These are phyloP conservation scores for Raffaelea ambrosiae DNA, from an alignment of 2,329 filamentous ascomycete species.

Conservation along the genomic window DNA sequence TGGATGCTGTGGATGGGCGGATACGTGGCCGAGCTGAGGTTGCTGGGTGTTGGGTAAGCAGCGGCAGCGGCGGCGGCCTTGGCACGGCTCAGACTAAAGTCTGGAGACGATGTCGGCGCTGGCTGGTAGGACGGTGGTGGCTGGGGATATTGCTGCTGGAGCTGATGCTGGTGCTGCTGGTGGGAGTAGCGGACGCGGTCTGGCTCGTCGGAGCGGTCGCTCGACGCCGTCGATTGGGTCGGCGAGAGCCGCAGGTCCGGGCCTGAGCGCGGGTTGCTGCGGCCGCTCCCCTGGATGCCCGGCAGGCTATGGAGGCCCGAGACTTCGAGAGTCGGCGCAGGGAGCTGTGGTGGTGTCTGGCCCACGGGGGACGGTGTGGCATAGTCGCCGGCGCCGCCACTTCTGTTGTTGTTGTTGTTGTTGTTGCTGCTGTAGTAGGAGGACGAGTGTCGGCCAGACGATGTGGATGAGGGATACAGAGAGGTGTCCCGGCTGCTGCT, in stretches of 20 bases:
- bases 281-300: too few relatives aligned
- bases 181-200: conserved; percentile 4
- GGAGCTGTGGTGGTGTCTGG: conserved; percentile 20
- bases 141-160: neutral
- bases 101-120: conserved; percentile 5
- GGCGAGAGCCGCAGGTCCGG: conserved; percentile 19
- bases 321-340: too few relatives aligned
- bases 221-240: conserved; percentile 17
- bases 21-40: neutral
- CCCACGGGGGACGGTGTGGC: conserved; percentile 22
- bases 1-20: too few relatives aligned
- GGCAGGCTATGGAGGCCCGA: too few relatives aligned
- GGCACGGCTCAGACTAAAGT: neutral
- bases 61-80: neutral
- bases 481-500: conserved; percentile 1
- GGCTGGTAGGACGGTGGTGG: conserved; percentile 2
- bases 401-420: too few relatives aligned
- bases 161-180: neutral
- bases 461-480: neutral
- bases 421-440: conserved; percentile 16
- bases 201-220: conserved; percentile 19
- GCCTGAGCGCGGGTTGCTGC: too few relatives aligned
- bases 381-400: conserved; percentile 16
- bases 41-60: neutral
- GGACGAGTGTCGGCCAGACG: conserved; percentile 6